Conservation (phyloP, 2,329 filamentous ascomycete species). For the Drechslerella coelobrocha region DNA sequence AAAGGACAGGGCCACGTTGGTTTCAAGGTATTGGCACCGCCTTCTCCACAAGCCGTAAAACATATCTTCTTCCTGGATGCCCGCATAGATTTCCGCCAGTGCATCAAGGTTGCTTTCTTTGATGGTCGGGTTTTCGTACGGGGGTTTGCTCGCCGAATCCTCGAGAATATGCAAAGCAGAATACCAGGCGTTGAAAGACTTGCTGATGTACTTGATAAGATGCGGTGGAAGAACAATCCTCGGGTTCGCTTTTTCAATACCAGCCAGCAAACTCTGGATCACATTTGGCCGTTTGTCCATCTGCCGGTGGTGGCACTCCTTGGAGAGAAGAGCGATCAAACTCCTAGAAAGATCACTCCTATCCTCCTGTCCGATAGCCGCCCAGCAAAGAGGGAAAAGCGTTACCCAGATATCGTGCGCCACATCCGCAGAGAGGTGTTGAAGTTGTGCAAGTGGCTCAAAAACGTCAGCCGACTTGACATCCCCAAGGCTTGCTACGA, state of each 20-base stretch:
- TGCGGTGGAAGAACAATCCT: conserved; percentile 93
- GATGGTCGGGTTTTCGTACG: conserved; percentile 81
- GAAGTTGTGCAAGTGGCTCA: conserved; percentile 87
- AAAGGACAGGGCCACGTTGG: conserved; percentile 93
- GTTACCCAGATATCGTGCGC: conserved; percentile 89
- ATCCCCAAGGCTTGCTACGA: conserved; percentile 81
- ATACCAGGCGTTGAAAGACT: conserved; percentile 97
- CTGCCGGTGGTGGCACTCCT: conserved; percentile 93
- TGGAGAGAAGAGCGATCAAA: conserved; percentile 86
- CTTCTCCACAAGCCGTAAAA: conserved; percentile 98
- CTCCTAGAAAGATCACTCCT: conserved; percentile 88
- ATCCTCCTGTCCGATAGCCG: conserved; percentile 83
- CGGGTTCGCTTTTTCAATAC: conserved; percentile 81
- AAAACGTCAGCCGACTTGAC: conserved; percentile 87
- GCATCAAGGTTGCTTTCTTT: conserved; percentile 96
- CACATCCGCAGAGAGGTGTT: conserved; percentile 82
- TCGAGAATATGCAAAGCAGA: conserved; percentile 90
- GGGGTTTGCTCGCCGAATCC: conserved; percentile 81
- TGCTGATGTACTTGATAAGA: conserved; percentile 91
- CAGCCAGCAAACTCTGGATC: conserved; percentile 87
- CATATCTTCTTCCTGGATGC: conserved; percentile 90
- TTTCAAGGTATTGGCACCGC: conserved; percentile 94
- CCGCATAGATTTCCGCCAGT: conserved; percentile 88
- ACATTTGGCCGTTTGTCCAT: conserved; percentile 96
- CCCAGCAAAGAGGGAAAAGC: conserved; percentile 93